phyloP scores from a whole-genome alignment of 352 stramenopile species.

The Phytophthora aleatoria region DNA sequence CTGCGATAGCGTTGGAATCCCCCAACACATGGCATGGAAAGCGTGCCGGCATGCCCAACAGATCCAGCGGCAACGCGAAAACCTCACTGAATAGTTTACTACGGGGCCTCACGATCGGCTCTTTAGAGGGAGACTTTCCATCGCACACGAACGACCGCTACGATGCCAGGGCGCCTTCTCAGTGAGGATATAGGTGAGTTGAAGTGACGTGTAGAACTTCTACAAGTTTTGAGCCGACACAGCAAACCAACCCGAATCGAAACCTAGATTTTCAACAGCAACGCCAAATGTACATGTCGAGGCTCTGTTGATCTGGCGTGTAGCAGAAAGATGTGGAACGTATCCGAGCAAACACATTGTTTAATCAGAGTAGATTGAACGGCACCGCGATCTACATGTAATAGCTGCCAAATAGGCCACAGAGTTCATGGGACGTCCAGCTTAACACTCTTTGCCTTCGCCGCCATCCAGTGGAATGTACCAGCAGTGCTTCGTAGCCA shows the following conservation, averaged over 20 bases:
- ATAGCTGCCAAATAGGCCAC: neutral
- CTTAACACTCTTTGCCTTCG: conserved; percentile 42
- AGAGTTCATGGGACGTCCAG: conserved; percentile 2
- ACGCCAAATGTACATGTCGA: too few species aligned
- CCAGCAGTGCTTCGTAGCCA: conserved; percentile 79
- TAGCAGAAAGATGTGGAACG: neutral
- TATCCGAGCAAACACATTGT: neutral
- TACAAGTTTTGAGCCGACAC: too few species aligned
- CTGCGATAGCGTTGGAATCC: conserved; percentile 14
- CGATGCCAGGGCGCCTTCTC: too few species aligned
- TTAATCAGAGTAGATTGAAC: neutral
- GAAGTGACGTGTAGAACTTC: too few species aligned
- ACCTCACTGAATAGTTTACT: conserved; percentile 16
- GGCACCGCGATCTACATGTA: conserved; percentile 1
- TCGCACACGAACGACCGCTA: neutral
- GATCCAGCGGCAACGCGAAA: conserved; percentile 7
- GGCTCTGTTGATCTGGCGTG: neutral
- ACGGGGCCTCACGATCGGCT: conserved; percentile 2
- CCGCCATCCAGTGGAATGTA: conserved; percentile 58
- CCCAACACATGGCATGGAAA: conserved; percentile 23
- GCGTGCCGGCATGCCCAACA: conserved; percentile 5
- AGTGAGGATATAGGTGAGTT: too few species aligned
- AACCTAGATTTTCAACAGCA: too few species aligned
- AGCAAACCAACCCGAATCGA: too few species aligned
- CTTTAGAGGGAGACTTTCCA: conserved; percentile 14